A percentile compares a stretch with the other conserved stretches of the same genome.
Conservation (phyloP, 768 basidiomycete species). For the Pulveroboletus ravenelii region DNA sequence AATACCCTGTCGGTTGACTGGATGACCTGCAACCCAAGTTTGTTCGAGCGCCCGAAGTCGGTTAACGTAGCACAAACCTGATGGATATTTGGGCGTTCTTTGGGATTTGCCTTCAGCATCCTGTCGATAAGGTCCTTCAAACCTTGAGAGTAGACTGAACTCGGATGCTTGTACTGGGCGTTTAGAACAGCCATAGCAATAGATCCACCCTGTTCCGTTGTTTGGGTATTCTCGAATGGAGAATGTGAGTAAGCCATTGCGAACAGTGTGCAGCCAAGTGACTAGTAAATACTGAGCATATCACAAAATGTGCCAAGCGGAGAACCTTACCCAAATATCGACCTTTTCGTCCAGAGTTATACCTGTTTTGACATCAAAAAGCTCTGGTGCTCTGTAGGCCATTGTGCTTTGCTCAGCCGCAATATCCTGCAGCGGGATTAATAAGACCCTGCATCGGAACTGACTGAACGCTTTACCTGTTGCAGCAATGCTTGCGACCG, state of each 20-base stretch:
- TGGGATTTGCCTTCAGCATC: constrained; percentile 80
- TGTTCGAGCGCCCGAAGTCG: not conserved
- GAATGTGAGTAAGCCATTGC: constrained; percentile 95
- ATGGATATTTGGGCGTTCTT: constrained; percentile 80
- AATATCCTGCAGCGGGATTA: constrained; percentile 58
- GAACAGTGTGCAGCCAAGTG: constrained; percentile 90
- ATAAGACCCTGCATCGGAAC: constrained; percentile 1
- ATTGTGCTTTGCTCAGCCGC: constrained; percentile 98
- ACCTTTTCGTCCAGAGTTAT: constrained; percentile 86
- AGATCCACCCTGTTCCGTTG: constrained; percentile 90
- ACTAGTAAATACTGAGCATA: constrained; percentile 45
- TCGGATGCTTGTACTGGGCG: constrained; percentile 88
- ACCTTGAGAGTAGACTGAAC: constrained; percentile 81
- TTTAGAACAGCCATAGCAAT: constrained; percentile 97
- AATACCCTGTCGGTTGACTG: constrained; percentile 59
- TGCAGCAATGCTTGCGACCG: constrained; percentile 85
- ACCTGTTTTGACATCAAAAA: constrained; percentile 96
- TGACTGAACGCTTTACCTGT: constrained; percentile 51
- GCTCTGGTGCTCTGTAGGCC: constrained; percentile 96
- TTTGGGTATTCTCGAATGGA: constrained; percentile 90
- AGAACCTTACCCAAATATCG: constrained; percentile 80
- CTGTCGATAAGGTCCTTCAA: constrained; percentile 76
- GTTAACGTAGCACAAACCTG: constrained; percentile 45
- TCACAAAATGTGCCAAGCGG: not conserved
- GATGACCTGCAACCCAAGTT: constrained; percentile 48